Evolutionary conservation across 768 basidiomycete genomes (phyloP), one percentile per base, ranked within the genome.

Genomic region (Daedaleopsis sinensis): DNA sequence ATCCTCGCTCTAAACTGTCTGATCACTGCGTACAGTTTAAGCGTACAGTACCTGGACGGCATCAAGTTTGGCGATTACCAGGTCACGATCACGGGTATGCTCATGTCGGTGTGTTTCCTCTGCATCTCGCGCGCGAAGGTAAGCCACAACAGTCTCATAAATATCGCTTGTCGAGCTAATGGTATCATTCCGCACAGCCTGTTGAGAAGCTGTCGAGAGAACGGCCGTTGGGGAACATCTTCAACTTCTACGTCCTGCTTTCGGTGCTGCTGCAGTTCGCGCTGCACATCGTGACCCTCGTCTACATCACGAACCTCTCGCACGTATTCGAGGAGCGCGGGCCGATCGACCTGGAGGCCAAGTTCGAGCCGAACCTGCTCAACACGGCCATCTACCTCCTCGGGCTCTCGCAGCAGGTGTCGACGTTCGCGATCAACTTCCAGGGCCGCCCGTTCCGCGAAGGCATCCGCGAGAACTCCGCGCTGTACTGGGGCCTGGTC

Each of bases 51-150:
- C 71, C 81, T 99, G 2, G 96, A 98, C 65, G 97, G 97, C 19
- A 98, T 99, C 82, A 98, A 98, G 76, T 98, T 96, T 74, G 97
- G 97, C 15, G 97, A 99, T 73, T 99, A 99, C 73, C 96, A 99
- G 71, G 90, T 97, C 37, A 98, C 96, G 1, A 88, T 99, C 62
- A 97, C 93, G 1, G 97, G 97, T 21, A 90, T 94, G 82, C 80
- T 98, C 71, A 97, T 99, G 95, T 95, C 93, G 32, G 92, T 98
- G 32, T 99, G 96, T 74, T 99, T 99, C 86, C 78, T 97, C 73
- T 98, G 95, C 73, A 98, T 99, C 61, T 99, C 96, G 35, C 85
- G 96, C 9, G 96, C 96, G 13, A 94, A 96, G 87, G 96, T 95
- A 67, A 39, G 85, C 1, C 70, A 48, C 5, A 13, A 37, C n/a